Evolutionary conservation across 2,329 filamentous ascomycete species (phyloP).

Genomic region (Lasiodiplodia citricola): DNA sequence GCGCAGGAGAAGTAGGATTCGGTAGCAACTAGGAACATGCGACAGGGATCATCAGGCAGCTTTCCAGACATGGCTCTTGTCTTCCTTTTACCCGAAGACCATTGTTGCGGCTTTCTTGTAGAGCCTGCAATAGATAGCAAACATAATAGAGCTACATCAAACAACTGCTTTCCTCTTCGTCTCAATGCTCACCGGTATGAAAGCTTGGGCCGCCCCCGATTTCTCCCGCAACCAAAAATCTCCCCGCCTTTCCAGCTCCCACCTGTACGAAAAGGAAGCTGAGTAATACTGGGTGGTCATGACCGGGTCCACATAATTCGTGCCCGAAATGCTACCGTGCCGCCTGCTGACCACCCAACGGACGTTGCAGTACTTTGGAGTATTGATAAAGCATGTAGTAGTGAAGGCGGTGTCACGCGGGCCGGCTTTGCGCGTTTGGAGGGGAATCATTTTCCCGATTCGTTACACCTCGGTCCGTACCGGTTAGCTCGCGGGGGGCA

Average conservation of each 20-base stretch:
- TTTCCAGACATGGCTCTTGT: constrained; percentile 8
- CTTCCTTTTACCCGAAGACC: constrained; percentile 9
- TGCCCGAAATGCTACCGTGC: neutral
- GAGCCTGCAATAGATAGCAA: constrained; percentile 16
- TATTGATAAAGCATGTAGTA: neutral
- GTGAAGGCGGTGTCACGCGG: constrained; percentile 2
- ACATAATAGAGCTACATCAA: constrained; percentile 8
- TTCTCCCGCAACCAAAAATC: neutral
- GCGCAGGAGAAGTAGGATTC: constrained; percentile 5
- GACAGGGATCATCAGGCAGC: neutral
- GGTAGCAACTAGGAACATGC: neutral
- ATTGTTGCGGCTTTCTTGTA: constrained; percentile 14
- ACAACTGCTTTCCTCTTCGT: neutral
- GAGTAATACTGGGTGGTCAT: neutral
- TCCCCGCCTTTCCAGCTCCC: neutral
- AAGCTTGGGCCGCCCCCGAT: neutral
- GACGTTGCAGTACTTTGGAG: neutral
- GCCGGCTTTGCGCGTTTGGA: neutral
- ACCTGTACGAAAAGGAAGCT: neutral
- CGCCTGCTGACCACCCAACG: neutral
- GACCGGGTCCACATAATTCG: neutral
- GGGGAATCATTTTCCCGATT: neutral
- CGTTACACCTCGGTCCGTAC: constrained; percentile 1
- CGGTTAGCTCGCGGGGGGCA: neutral
- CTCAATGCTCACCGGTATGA: neutral